Evolutionary conservation across 2,329 filamentous ascomycete genomes (phyloP), one percentile per base, ranked within the genome.

Genomic region (Aspergillus vadensis): DNA sequence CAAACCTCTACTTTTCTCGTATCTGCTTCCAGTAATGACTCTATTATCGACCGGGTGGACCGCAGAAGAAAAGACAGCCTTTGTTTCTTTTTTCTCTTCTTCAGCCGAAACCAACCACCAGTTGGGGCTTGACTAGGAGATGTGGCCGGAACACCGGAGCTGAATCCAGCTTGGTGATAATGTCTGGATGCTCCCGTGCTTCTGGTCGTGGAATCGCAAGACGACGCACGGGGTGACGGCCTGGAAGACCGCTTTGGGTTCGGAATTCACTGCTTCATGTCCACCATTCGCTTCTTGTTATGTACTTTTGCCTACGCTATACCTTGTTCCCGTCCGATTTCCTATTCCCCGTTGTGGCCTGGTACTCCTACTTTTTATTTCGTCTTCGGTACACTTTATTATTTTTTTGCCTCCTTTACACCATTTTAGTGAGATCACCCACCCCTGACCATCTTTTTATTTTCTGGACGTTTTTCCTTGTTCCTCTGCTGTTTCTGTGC

Each of bases 301-400:
- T 75, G 73, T 76, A 75, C 70, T 75, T 71, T 71, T 71, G 69
- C 65, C 71, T 70, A 74, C 68, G 70, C 67, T 75, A 73, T 73
- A 73, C 71, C 71, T 74, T 67, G 65, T 65, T 68, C 65, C 65
- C 63, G 58, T 36, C 65, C 63, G 65, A 62, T 65, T 68, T 65
- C 63, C 65, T 69, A 62, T 66, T 70, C 58, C 63, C 65, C 68
- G 50, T 68, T 63, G 67, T 60, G 65, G 63, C 62, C 58, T 63
- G 57, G 57, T 64, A 63, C 58, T 68, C 50, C 61, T 65, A 63
- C 55, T 47, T 52, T 62, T 66, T 53, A 27, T 27, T 67, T 60
- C 66, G 53, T 65, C 59, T 64, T 67, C 52, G 49, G 59, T 67
- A 63, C 62, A 60, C 60, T 62, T 65, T 61, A 63, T 5, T 36